Percentiles rank a stretch among this genome's conserved stretches.
phyloP scores from a whole-genome alignment of 2,329 filamentous ascomycete genomes.

The Nemania sp. region DNA sequence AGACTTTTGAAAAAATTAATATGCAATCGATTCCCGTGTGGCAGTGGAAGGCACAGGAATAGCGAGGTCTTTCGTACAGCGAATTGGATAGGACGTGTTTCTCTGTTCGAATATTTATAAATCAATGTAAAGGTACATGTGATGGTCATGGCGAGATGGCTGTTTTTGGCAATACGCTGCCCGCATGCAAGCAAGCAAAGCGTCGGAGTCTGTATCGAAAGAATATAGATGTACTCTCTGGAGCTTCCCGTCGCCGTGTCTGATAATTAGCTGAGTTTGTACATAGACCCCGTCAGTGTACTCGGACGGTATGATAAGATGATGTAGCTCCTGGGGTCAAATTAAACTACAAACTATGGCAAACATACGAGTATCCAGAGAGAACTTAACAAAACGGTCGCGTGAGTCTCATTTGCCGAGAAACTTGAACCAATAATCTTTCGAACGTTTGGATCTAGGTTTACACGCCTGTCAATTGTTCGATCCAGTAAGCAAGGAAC shows the following conservation, averaged over 20 bases:
- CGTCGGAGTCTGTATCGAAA: conserved; percentile 26
- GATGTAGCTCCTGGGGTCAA: not conserved
- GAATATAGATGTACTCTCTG: conserved; percentile 2
- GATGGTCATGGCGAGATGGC: conserved; percentile 9
- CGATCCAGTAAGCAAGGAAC: too few species aligned
- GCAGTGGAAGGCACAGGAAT: not conserved
- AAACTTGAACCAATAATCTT: not conserved
- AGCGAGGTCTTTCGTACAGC: not conserved
- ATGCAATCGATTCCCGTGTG: not conserved
- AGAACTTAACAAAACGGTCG: not conserved
- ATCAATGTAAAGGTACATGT: conserved; percentile 23
- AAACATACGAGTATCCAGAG: conserved; percentile 2
- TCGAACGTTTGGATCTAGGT: too few species aligned
- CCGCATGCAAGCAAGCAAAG: conserved; percentile 23
- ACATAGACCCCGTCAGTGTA: conserved; percentile 16
- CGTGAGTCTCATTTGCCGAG: not conserved
- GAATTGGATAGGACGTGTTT: conserved; percentile 10
- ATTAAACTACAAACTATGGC: not conserved
- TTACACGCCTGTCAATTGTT: too few species aligned
- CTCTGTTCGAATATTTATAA: conserved; percentile 18
- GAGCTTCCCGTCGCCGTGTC: not conserved
- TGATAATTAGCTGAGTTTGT: conserved; percentile 20
- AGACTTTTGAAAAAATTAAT: not conserved
- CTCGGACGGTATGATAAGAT: not conserved
- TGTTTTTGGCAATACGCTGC: conserved; percentile 8